A percentile compares a stretch with the other conserved stretches of the same genome.
phyloP scores from a whole-genome alignment of 345 rosid species.

The Clarkia xantiana region DNA sequence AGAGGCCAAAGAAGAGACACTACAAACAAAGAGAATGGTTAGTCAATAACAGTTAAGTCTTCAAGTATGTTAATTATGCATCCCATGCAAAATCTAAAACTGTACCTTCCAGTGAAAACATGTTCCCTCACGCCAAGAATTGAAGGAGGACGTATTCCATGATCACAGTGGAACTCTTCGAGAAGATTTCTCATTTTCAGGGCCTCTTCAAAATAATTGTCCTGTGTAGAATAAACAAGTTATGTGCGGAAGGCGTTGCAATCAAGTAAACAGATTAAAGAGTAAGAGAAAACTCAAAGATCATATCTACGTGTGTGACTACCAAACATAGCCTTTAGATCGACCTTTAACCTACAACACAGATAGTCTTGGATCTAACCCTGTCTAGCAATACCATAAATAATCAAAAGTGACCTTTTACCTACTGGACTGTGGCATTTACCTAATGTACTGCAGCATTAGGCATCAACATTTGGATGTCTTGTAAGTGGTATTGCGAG shows the following conservation, averaged over 20 bases:
- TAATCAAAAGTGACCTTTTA: too few relatives aligned
- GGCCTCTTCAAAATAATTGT: conserved; percentile 98
- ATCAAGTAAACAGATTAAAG: neutral
- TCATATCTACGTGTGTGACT: too few relatives aligned
- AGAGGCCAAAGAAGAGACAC: conserved; percentile 91
- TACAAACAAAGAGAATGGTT: conserved; percentile 21
- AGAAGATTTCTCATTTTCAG: conserved; percentile 94
- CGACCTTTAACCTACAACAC: too few relatives aligned
- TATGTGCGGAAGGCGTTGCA: too few relatives aligned
- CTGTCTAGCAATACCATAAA: too few relatives aligned
- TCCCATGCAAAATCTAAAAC: conserved; percentile 4
- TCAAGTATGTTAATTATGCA: neutral
- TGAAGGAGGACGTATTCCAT: conserved; percentile 84
- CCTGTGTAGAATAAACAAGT: conserved; percentile 24
- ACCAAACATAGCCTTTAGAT: too few relatives aligned
- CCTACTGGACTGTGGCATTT: too few relatives aligned
- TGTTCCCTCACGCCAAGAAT: conserved; percentile 98
- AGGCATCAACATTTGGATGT: too few relatives aligned
- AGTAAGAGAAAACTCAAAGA: neutral
- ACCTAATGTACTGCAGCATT: too few relatives aligned
- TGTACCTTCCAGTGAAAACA: conserved; percentile 89
- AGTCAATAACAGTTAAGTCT: neutral
- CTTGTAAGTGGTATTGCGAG: too few relatives aligned
- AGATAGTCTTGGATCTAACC: too few relatives aligned
- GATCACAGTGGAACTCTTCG: conserved; percentile 72